Evolutionary conservation across 129 eudicot species (phyloP).

Genomic region (Centaurea solstitialis): DNA sequence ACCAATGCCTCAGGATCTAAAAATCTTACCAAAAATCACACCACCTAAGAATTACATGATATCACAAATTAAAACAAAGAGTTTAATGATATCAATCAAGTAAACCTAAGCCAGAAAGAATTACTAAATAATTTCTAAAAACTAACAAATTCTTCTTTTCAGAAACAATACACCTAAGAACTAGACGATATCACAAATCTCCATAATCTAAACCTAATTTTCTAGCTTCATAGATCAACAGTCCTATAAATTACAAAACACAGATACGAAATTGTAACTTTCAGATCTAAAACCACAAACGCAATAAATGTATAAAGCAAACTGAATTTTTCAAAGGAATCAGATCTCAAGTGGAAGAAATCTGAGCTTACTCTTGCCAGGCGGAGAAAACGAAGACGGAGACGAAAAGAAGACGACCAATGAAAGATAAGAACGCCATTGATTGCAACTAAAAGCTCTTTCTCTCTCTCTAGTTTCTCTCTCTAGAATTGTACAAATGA

Average conservation of each 20-base stretch:
- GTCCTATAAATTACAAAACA: background rate
- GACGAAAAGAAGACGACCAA: slow-evolving; percentile 79
- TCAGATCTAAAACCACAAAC: slow-evolving; percentile 25
- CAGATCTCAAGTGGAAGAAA: slow-evolving; percentile 45
- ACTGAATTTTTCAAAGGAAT: slow-evolving; percentile 1
- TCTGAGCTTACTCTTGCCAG: slow-evolving; percentile 68
- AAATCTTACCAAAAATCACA: background rate
- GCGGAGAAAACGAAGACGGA: slow-evolving; percentile 79
- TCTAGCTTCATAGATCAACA: slow-evolving; percentile 16
- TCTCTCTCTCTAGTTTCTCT: slow-evolving; percentile 39
- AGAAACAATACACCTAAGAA: background rate
- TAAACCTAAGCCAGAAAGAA: slow-evolving; percentile 12
- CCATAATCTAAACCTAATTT: slow-evolving; percentile 4
- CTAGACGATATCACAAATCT: background rate
- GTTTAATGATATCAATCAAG: background rate
- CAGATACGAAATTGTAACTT: background rate
- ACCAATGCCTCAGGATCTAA: slow-evolving; percentile 2
- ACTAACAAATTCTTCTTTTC: background rate
- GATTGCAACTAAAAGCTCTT: slow-evolving; percentile 11
- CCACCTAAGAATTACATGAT: no score
- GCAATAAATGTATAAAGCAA: background rate
- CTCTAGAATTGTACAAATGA: slow-evolving; percentile 23
- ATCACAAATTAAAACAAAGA: no score
- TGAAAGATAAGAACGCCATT: slow-evolving; percentile 71
- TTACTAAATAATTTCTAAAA: background rate